A percentile compares a stretch with the other conserved stretches of the same genome.
These are phyloP conservation scores for Eimeria maxima DNA, from an alignment of 169 alveolate species.

Conservation along the genomic window DNA sequence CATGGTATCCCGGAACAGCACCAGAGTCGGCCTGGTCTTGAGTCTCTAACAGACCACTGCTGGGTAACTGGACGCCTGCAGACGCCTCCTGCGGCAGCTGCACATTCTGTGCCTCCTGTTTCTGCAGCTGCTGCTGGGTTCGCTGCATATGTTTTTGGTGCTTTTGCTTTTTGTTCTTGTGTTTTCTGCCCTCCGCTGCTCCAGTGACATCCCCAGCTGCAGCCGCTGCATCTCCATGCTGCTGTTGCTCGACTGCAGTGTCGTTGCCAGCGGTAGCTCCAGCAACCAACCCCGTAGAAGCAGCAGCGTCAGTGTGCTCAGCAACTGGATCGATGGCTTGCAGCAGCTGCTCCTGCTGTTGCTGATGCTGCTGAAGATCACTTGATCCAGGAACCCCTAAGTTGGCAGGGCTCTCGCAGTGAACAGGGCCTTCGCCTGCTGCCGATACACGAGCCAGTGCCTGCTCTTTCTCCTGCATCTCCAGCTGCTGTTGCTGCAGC, in stretches of 20 bases:
- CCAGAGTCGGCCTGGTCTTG: neutral
- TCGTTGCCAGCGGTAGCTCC: conserved; percentile 8
- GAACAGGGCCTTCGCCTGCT: conserved; percentile 15
- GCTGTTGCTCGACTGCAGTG: neutral
- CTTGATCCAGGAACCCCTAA: neutral
- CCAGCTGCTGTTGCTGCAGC: conserved; percentile 77
- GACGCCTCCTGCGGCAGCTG: conserved; percentile 27
- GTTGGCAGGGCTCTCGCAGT: neutral
- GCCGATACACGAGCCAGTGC: conserved; percentile 53
- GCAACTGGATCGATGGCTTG: conserved; percentile 5
- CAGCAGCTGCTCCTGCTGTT: conserved; percentile 37
- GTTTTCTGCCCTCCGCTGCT: conserved; percentile 9
- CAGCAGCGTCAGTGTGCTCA: conserved; percentile 36
- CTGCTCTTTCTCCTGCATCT: conserved; percentile 60
- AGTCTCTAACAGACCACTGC: neutral
- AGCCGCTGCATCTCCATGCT: conserved; percentile 9
- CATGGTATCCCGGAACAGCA: neutral
- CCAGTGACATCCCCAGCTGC: neutral
- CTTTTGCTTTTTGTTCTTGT: conserved; percentile 29
- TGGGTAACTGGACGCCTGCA: conserved; percentile 2
- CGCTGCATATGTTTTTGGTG: conserved; percentile 21
- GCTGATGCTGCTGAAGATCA: conserved; percentile 41
- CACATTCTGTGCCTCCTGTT: neutral
- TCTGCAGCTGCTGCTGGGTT: conserved; percentile 4
- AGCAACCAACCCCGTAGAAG: conserved; percentile 9